Base-by-base conservation (phyloP, 371 early-diverging fungal genomes). In the Mucor velutinosus region DNA sequence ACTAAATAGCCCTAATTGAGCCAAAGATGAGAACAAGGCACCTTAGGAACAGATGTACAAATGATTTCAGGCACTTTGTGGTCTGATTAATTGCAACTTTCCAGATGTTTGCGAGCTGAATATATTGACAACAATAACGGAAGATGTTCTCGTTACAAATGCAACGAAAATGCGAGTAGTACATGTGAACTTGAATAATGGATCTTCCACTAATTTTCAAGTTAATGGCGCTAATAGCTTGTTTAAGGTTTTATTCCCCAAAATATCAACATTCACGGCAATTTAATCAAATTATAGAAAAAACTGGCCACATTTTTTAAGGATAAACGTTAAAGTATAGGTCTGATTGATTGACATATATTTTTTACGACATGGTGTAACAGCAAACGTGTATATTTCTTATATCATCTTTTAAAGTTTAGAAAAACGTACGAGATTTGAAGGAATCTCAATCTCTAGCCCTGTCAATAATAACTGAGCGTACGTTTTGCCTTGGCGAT, bases 401-500 rank as follows among this genome's bases (percentile, higher is more conserved):
- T 11, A 7, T 7, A 23, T 4, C 27, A 7, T 32, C 1, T 57
- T n/a, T 43, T 59, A 60, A 3, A 39, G 25, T 61, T 61, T 61
- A 11, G 47, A 61, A 61, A 47, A 30, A 61, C 62, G 62, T 61
- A 61, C 43, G 45, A 65, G 37, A 35, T 65, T 43, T 27, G 47
- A 45, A 60, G 91, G 91, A 7, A 88, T 80, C 41, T 86, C 83
- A 59, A 90, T 75, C 64, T 83, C 80, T 56, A 82, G 65, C 1
- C 76, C 74, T 27, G 84, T 79, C 23, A 91, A 66, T 17, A 89
- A 70, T 69, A 89, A 79, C 67, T 89, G 89, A 6, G 87, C 90
- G 73, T 87, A 91, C 1, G 90, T 88, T 69, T 91, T 91, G 60
- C 91, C 91, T 67, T 91, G 90, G 23, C 87, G 81, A 79, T 91